Percentiles rank a stretch among this genome's conserved stretches.
Evolutionary conservation across 768 basidiomycete species (phyloP).

Genomic region (Tubosaeta sp.): DNA sequence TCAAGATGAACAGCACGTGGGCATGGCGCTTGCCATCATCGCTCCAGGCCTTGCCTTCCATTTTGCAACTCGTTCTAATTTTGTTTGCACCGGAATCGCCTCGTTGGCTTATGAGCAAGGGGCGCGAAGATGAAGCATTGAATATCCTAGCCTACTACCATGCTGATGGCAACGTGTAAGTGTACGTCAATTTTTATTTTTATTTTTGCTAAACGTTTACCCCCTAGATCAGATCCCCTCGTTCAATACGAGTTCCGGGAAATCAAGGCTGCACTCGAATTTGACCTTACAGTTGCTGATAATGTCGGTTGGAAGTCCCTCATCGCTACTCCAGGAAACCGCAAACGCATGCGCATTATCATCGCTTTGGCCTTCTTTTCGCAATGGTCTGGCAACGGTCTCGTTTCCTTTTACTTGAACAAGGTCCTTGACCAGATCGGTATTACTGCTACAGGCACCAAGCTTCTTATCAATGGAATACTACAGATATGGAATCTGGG

Average conservation of each 20-base stretch:
- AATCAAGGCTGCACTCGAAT: constrained; percentile 72
- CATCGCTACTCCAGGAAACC: constrained; percentile 64
- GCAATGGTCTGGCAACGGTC: constrained; percentile 83
- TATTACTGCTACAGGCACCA: constrained; percentile 53
- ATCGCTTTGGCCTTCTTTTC: constrained; percentile 79
- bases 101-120: constrained; percentile 76
- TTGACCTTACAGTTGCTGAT: constrained; percentile 55
- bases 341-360: constrained; percentile 72
- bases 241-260: constrained; percentile 74
- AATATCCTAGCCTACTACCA: constrained; percentile 78
- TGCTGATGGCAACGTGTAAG: constrained; percentile 64
- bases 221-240: constrained; percentile 53
- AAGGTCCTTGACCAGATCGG: constrained; percentile 67
- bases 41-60: constrained; percentile 65
- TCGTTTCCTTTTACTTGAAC: constrained; percentile 80
- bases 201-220: not conserved
- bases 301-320: constrained; percentile 70
- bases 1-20: constrained; percentile 64
- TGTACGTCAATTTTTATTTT: not conserved
- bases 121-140: constrained; percentile 64
- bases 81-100: constrained; percentile 80
- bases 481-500: constrained; percentile 78
- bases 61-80: constrained; percentile 62
- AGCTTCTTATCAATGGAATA: constrained; percentile 84
- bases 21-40: constrained; percentile 80